phyloP scores from a whole-genome alignment of 345 rosid species.

The Aquilaria yunnanensis region DNA sequence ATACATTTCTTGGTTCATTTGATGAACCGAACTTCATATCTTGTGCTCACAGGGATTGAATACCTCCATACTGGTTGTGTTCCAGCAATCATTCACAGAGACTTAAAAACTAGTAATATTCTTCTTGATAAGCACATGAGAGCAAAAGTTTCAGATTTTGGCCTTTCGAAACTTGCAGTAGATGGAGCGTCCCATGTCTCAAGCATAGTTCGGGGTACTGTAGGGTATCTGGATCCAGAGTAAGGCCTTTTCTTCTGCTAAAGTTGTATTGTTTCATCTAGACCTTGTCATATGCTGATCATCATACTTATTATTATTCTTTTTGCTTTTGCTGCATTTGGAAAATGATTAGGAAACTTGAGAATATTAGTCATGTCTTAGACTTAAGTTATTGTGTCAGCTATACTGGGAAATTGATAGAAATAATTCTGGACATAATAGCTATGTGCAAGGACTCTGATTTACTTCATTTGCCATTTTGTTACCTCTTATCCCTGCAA shows the following conservation, averaged over 20 bases:
- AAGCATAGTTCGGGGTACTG: conserved; percentile 96
- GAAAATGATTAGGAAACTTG: neutral
- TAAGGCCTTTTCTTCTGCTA: conserved; percentile 31
- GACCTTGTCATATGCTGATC: too few relatives aligned
- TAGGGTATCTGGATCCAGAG: conserved; percentile 99
- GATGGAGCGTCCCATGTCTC: conserved; percentile 97
- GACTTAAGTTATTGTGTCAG: too few relatives aligned
- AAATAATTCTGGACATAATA: neutral
- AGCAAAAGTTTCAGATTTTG: conserved; percentile 98
- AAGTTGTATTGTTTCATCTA: conserved; percentile 2
- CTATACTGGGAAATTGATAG: neutral
- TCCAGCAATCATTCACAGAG: conserved; percentile 94
- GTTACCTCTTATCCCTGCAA: too few relatives aligned
- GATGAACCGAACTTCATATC: conserved; percentile 5
- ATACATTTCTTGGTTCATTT: neutral
- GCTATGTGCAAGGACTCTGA: too few relatives aligned
- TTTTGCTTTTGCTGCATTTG: neutral
- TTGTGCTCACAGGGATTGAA: conserved; percentile 62
- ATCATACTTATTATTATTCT: too few relatives aligned
- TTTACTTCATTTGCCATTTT: neutral
- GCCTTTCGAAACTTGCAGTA: conserved; percentile 79
- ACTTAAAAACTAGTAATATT: conserved; percentile 94
- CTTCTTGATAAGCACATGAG: conserved; percentile 77
- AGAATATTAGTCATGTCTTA: too few relatives aligned
- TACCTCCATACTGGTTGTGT: conserved; percentile 98